Conservation (phyloP, 352 stramenopile genomes). For the Phytophthora fragariae region DNA sequence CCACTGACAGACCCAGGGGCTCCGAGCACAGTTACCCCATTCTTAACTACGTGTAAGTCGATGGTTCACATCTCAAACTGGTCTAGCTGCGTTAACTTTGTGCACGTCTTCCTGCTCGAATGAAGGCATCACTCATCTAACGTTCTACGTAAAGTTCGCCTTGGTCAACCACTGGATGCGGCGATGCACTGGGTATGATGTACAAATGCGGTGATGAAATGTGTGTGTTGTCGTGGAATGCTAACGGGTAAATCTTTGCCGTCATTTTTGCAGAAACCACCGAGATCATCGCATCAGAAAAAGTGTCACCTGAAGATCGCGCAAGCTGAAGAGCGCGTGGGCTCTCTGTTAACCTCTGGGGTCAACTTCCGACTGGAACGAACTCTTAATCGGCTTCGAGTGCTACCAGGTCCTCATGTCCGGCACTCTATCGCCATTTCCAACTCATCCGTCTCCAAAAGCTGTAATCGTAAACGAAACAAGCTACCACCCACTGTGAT, state of each 20-base stretch:
- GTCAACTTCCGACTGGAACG: constrained; percentile 15
- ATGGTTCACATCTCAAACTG: background rate
- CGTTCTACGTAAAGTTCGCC: constrained; percentile 65
- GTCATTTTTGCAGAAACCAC: background rate
- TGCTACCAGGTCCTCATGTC: constrained; percentile 3
- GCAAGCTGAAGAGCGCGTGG: background rate
- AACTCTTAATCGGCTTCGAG: constrained; percentile 8
- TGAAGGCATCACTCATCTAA: constrained; percentile 59
- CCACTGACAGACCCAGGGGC: constrained; percentile 37
- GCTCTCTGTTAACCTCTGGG: background rate
- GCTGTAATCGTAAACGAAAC: background rate
- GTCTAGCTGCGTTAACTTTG: background rate
- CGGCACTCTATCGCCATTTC: background rate
- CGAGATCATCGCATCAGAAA: background rate
- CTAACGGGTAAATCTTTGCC: background rate
- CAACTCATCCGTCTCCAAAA: background rate
- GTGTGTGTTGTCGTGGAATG: background rate
- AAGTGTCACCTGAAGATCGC: background rate
- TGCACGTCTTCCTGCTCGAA: background rate
- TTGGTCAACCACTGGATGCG: constrained; percentile 58
- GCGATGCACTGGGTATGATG: constrained; percentile 43
- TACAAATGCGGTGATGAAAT: background rate
- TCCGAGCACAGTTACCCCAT: constrained; percentile 52
- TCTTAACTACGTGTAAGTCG: constrained; percentile 72
- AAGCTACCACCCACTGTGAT: constrained; percentile 1